Base-by-base conservation (phyloP, 1,139 yeast species). In the Debaryomycetaceae sp. region DNA sequence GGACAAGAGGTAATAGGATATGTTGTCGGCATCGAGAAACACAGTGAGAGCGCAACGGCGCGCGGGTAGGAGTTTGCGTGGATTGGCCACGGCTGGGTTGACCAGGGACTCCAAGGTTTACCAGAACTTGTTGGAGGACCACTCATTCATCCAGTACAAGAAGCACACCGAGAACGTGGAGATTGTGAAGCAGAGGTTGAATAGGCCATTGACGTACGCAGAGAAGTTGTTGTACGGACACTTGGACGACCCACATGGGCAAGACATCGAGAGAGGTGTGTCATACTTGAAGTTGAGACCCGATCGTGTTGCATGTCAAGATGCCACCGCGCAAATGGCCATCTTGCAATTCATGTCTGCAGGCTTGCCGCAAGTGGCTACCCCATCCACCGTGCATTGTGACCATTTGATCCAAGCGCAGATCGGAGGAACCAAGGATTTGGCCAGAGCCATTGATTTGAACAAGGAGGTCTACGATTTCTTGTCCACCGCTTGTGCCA, bases 311-410 rank as follows among this genome's bases (percentile, higher is more conserved):
- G 98, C 99, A 50, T 91, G 97, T 81, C 99, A 93, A 79, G 99
- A 93, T 80, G 99, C 99, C 58, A 91, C 98, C 53, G 99, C 99
- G 57, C 99, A 93, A 78, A 93, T 93, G 99, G 98, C 98, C 56
- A 88, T 93, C 62, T 79, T 93, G 67, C 99, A 93, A 79, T 91
- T 91, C 74, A 91, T 91, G 97, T 86, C 96, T 57, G 97, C 97
- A 56, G 95, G 95, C 64, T 75, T 93, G 79, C 95, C 96, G 53
- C 80, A 81, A 60, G 97, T 90, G 48, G 96, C 96, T 53, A 90
- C 96, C 58, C 99, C 99, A 57, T 84, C 96, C 56, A 89, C 98
- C 49, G 97, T 93, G 52, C 99, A 93, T 79, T 93, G 99, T 83
- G 99, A 93, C 70, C 99, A 93, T 72, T 87, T 93, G 79, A 93